Evolutionary conservation across 371 early-diverging fungal genomes (phyloP), one percentile per base, ranked within the genome.

Genomic region (Hamiltosporidium magnivora): DNA sequence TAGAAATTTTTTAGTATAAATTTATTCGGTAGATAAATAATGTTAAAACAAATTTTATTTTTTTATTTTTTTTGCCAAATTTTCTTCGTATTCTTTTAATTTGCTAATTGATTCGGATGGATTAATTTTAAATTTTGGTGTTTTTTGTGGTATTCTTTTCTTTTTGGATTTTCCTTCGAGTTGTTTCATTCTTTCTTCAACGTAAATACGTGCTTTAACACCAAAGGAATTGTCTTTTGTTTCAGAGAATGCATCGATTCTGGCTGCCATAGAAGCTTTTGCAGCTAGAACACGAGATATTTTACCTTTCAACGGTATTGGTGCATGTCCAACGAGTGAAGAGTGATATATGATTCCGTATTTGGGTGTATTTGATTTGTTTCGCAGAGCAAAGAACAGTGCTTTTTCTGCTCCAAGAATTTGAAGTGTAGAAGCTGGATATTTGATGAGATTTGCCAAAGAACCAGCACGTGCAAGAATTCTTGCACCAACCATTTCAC

Each of bases 381-480:
- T 87, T 86, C 91, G 92, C 73, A 94, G 80, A 4, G 94, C 92
- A 71, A 92, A 86, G 85, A 92, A 92, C 55, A 92, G 86, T 37
- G 92, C 92, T 86, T 94, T 94, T 84, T 94, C 93, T 61, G 95
- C 93, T 79, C 95, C 95, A 37, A 92, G 85, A 61, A 94, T 90
- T 85, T 94, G 95, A 64, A 94, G 86, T 67, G 93, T 92, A 63
- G 90, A 89, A 44, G 91, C 90, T 63, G 93, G 91, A 77, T 87
- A 85, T 84, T 92, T 91, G 77, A 90, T 87, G 63, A 94, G 83
- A 73, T 86, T 88, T 83, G 87, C 87, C 72, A 92, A 82, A 58
- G 90, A 89, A 72, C 92, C 93, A 62, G 91, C 90, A 66, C 90
- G 90, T 55, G 90, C 84, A 73, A 92, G 90, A 71, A 92, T 83